Percentiles rank a stretch among this genome's conserved stretches.
Conservation (phyloP, 2,329 filamentous ascomycete species). For the Talaromyces verruculosus region DNA sequence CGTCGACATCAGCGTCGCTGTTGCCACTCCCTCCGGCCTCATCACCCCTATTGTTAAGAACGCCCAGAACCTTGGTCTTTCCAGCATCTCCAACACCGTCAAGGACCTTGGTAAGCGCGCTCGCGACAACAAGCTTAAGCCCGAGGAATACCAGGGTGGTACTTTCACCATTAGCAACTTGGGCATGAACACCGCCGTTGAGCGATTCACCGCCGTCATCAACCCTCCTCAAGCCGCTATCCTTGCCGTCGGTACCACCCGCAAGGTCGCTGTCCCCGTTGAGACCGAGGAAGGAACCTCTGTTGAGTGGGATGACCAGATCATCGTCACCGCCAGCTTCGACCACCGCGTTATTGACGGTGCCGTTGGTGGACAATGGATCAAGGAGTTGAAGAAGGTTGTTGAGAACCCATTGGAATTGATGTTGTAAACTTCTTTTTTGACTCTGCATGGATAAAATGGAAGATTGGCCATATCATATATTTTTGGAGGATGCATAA, state of each 20-base stretch:
- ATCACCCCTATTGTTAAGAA: conserved; percentile 97
- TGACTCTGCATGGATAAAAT: conserved; percentile 3
- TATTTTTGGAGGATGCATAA: not conserved
- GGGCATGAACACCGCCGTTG: conserved; percentile 97
- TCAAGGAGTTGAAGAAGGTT: conserved; percentile 94
- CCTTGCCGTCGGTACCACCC: conserved; percentile 88
- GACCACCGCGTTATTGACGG: conserved; percentile 99
- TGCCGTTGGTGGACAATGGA: conserved; percentile 93
- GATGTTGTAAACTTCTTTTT: conserved; percentile 65
- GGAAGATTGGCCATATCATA: not conserved
- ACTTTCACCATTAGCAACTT: conserved; percentile 99
- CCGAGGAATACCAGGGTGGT: conserved; percentile 98
- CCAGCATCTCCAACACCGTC: conserved; percentile 82
- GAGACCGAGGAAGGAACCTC: conserved; percentile 79
- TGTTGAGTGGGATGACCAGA: conserved; percentile 95
- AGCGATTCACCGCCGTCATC: conserved; percentile 97
- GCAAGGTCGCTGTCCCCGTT: conserved; percentile 87
- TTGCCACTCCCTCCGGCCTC: conserved; percentile 86
- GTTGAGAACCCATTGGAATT: conserved; percentile 96
- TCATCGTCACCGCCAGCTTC: conserved; percentile 90
- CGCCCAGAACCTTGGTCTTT: conserved; percentile 81
- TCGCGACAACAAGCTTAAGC: conserved; percentile 96
- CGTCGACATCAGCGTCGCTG: conserved; percentile 93
- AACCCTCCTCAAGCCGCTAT: conserved; percentile 98
- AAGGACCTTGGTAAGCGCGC: conserved; percentile 98